Evolutionary conservation across 2,329 filamentous ascomycete genomes (phyloP).

Genomic region (Colletotrichum magnum): DNA sequence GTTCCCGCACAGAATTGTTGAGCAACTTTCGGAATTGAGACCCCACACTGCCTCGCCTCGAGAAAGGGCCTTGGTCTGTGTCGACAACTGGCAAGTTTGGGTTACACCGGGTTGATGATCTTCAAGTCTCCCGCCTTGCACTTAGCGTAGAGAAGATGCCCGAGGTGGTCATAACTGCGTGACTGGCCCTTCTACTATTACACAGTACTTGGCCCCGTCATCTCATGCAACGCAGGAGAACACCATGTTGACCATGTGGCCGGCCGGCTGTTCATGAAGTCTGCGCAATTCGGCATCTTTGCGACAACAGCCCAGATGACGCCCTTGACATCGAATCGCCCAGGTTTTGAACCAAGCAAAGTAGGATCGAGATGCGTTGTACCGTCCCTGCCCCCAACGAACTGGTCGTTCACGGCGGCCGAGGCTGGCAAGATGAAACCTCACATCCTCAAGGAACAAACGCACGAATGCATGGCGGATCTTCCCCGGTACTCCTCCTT

Average conservation of each 20-base stretch:
- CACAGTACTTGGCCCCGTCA: neutral
- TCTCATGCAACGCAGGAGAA: neutral
- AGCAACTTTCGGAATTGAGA: neutral
- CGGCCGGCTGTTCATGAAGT: too few species aligned
- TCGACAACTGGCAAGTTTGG: neutral
- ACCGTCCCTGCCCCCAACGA: neutral
- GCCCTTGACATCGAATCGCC: too few species aligned
- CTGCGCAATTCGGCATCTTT: too few species aligned
- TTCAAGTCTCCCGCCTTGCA: neutral
- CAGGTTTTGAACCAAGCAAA: too few species aligned
- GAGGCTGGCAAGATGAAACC: constrained; percentile 18
- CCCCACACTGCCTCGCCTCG: constrained; percentile 13
- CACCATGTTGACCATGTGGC: too few species aligned
- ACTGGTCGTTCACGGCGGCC: neutral
- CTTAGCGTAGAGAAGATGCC: neutral
- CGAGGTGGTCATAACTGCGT: neutral
- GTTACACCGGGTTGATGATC: neutral
- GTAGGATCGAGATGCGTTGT: too few species aligned
- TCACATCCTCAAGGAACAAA: neutral
- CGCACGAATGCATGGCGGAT: constrained; percentile 25
- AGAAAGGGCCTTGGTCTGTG: neutral
- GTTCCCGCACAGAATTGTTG: too few species aligned
- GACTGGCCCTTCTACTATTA: neutral
- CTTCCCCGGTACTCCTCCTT: constrained; percentile 27
- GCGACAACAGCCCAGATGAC: too few species aligned